Evolutionary conservation across 345 rosid genomes (phyloP).

Genomic region (Hirschfeldia incana): DNA sequence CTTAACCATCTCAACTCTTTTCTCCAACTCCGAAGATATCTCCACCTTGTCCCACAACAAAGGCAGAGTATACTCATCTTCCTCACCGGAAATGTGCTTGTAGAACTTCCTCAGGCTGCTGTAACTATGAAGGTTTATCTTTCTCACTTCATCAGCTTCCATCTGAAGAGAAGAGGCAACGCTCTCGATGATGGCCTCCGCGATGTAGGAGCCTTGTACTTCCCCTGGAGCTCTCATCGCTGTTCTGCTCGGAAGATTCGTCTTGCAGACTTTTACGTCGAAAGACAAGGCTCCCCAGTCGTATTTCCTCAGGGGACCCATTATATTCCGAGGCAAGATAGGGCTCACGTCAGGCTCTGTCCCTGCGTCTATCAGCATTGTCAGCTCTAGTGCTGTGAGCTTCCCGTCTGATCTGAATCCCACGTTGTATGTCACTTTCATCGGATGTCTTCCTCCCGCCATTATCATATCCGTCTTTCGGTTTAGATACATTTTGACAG

Average conservation of each 20-base stretch:
- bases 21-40: conserved; percentile 46
- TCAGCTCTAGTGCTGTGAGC: conserved; percentile 68
- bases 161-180: conserved; percentile 74
- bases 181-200: conserved; percentile 76
- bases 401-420: conserved; percentile 87
- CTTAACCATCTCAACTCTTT: conserved; percentile 50
- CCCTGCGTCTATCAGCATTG: conserved; percentile 71
- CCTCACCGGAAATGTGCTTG: conserved; percentile 48
- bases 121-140: conserved; percentile 62
- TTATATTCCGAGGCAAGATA: conserved; percentile 48
- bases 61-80: conserved; percentile 66
- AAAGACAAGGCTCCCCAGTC: conserved; percentile 85
- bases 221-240: conserved; percentile 93
- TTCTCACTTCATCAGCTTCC: conserved; percentile 67
- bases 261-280: conserved; percentile 80
- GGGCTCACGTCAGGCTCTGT: conserved; percentile 57
- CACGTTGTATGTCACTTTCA: conserved; percentile 77
- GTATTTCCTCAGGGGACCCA: conserved; percentile 56
- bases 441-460: conserved; percentile 97
- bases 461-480: conserved; percentile 86
- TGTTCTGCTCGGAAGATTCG: conserved; percentile 69
- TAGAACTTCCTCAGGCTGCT: conserved; percentile 59
- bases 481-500: conserved; percentile 68
- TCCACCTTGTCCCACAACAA: conserved; percentile 73
- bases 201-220: conserved; percentile 77